phyloP scores from a whole-genome alignment of 305 asterid genomes.

The Fraxinus dipetala region DNA sequence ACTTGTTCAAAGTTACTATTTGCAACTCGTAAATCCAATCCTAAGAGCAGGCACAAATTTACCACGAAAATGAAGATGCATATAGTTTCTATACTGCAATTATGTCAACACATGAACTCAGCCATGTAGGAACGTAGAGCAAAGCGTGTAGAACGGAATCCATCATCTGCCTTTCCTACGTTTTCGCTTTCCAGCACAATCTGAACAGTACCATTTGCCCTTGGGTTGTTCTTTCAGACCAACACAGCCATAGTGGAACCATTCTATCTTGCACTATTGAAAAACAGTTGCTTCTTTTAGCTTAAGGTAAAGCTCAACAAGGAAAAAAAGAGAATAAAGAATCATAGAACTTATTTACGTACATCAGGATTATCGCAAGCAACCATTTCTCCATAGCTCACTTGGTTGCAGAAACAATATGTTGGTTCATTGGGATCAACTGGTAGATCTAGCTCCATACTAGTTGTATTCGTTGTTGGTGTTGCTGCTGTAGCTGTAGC shows the following conservation, averaged over 20 bases:
- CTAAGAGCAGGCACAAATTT: neutral
- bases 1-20: neutral
- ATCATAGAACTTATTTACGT: slow-evolving; percentile 24
- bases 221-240: slow-evolving; percentile 90
- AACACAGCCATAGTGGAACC: slow-evolving; percentile 96
- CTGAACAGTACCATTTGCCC: slow-evolving; percentile 95
- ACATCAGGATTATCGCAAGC: slow-evolving; percentile 95
- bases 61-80: neutral
- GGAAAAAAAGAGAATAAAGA: neutral
- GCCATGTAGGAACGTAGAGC: neutral
- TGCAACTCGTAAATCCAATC: neutral
- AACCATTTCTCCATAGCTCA: slow-evolving; percentile 99
- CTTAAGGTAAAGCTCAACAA: neutral
- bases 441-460: slow-evolving; percentile 85
- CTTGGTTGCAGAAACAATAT: slow-evolving; percentile 96
- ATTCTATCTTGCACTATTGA: slow-evolving; percentile 91
- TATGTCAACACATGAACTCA: neutral
- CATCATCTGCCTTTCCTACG: slow-evolving; percentile 53
- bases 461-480: slow-evolving; percentile 47
- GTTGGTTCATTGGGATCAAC: slow-evolving; percentile 99
- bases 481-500: slow-evolving; percentile 45
- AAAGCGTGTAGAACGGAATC: neutral
- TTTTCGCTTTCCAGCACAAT: slow-evolving; percentile 69
- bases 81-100: neutral
- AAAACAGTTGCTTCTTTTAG: slow-evolving; percentile 10